Base-by-base conservation (phyloP, 176 grass and related monocot genomes). In the Dactylis glomerata region DNA sequence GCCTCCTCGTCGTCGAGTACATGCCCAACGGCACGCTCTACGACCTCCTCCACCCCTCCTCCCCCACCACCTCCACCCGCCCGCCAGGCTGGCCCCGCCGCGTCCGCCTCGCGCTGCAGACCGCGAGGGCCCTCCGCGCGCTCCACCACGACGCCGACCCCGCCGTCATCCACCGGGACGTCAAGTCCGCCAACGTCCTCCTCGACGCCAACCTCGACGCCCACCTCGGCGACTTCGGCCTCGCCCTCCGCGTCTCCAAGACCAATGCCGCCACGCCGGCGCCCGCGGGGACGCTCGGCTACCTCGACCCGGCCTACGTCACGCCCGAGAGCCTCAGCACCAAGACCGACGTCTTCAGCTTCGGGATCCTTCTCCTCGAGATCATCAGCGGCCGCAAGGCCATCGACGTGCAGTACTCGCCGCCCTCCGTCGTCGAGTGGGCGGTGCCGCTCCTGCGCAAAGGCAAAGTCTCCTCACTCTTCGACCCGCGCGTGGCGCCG, bases 311-410 rank as follows among this genome's bases (percentile, higher is more conserved):
- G 8, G 87, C 93, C 6, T 99, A 99, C 81, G 91, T 99, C 55
- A 98, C 96, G 3, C 96, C 96, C 5, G 93, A 99, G 51, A 94
- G 89, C 87, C 81, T 99, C 68, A 99, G 96, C 90, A 99, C 96
- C 83, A 99, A 99, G 86, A 99, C 96, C 3, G 96, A 99, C 72
- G 96, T 99, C n/a, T 99, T 99, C 86, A 99, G 96, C 90, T 99
- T 99, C 73, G 96, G 96, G 63, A 99, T 99, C 85, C 90, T 99
- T 62, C 92, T 99, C 26, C 92, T 99, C 10, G 96, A 99, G 87
- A 99, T 99, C 65, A 94, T 99, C 84, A 99, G 96, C 84, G 96
- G 96, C 2, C 86, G 96, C 77, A 94, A 92, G 86, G 96, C 96
- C 40, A 99, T 99, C 73, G 96, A 99, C 59, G 93, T 99, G 2